Conservation (phyloP, 495 filamentous ascomycete species). For the Mycothermus thermophilus region DNA sequence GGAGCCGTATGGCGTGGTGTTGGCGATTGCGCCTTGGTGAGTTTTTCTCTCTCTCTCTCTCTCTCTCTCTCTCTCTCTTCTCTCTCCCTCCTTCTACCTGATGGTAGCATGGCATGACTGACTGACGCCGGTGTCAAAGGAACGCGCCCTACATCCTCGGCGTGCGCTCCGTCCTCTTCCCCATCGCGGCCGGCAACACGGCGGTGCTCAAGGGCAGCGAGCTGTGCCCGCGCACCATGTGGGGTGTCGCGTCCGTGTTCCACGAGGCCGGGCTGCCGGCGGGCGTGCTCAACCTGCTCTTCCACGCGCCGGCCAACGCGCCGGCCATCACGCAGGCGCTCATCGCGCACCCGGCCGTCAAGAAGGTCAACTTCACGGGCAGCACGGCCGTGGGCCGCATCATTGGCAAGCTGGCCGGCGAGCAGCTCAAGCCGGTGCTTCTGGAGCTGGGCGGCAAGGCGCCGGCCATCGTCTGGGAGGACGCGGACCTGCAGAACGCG, state of each 20-base stretch:
- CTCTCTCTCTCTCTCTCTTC: not conserved
- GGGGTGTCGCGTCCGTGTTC: slow-evolving; percentile 54
- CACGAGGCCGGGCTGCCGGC: slow-evolving; percentile 56
- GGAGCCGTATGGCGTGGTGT: slow-evolving; percentile 69
- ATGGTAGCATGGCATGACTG: slow-evolving; percentile 3
- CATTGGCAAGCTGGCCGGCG: slow-evolving; percentile 43
- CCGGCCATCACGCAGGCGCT: slow-evolving; percentile 40
- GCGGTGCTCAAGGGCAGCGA: slow-evolving; percentile 52
- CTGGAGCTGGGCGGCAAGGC: slow-evolving; percentile 59
- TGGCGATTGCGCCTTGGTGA: slow-evolving; percentile 78
- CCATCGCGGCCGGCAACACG: slow-evolving; percentile 66
- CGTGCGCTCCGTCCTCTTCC: slow-evolving; percentile 50
- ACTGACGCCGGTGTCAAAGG: slow-evolving; percentile 29
- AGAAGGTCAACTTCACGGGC: slow-evolving; percentile 59
- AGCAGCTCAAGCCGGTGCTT: slow-evolving; percentile 53
- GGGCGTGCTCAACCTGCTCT: slow-evolving; percentile 46
- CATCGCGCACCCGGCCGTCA: slow-evolving; percentile 40
- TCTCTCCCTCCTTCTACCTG: not conserved
- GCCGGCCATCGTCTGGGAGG: slow-evolving; percentile 48
- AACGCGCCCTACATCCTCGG: slow-evolving; percentile 65
- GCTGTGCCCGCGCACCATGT: slow-evolving; percentile 60
- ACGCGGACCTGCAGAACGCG: slow-evolving; percentile 48
- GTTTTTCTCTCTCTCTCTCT: not conserved
- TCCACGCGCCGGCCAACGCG: slow-evolving; percentile 38
- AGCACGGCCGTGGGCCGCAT: slow-evolving; percentile 44